Conservation (phyloP, 768 basidiomycete genomes). For the Lepiota brunneoincarnata region DNA sequence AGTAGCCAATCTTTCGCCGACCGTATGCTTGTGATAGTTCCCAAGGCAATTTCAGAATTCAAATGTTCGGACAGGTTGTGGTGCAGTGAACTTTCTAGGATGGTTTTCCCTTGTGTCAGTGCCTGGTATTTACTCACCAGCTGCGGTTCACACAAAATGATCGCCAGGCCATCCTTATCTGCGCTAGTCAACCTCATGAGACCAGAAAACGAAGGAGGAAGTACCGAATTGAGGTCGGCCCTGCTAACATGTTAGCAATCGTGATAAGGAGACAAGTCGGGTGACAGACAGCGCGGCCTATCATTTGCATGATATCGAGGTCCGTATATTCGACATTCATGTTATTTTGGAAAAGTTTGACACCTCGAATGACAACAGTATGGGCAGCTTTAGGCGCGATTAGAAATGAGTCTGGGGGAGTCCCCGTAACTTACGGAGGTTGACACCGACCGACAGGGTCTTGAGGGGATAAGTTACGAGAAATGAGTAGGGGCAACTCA, state of each 20-base stretch:
- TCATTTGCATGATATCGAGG: slow-evolving; percentile 94
- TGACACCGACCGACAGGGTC: slow-evolving; percentile 96
- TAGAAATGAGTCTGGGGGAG: slow-evolving; percentile 1
- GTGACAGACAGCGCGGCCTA: slow-evolving; percentile 79
- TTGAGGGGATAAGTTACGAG: slow-evolving; percentile 25
- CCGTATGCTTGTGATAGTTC: slow-evolving; percentile 69
- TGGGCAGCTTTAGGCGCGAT: slow-evolving; percentile 67
- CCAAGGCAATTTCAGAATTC: slow-evolving; percentile 89
- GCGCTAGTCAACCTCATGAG: background rate
- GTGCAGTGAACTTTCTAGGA: slow-evolving; percentile 86
- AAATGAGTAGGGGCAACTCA: background rate
- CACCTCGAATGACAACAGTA: slow-evolving; percentile 91
- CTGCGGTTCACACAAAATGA: slow-evolving; percentile 78
- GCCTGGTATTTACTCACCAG: slow-evolving; percentile 70
- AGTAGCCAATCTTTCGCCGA: slow-evolving; percentile 82
- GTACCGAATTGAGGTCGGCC: slow-evolving; percentile 90
- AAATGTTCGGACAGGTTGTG: slow-evolving; percentile 84
- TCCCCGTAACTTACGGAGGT: slow-evolving; percentile 64
- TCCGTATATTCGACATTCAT: slow-evolving; percentile 82
- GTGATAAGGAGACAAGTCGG: background rate
- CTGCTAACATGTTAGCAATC: slow-evolving; percentile 29
- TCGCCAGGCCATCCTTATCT: slow-evolving; percentile 83
- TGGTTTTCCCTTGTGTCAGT: slow-evolving; percentile 66
- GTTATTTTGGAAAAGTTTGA: slow-evolving; percentile 72
- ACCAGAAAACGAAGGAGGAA: slow-evolving; percentile 1